These are phyloP conservation scores for Yamadazyma triangularis DNA, from an alignment of 1,139 yeast genomes.

Conservation along the genomic window DNA sequence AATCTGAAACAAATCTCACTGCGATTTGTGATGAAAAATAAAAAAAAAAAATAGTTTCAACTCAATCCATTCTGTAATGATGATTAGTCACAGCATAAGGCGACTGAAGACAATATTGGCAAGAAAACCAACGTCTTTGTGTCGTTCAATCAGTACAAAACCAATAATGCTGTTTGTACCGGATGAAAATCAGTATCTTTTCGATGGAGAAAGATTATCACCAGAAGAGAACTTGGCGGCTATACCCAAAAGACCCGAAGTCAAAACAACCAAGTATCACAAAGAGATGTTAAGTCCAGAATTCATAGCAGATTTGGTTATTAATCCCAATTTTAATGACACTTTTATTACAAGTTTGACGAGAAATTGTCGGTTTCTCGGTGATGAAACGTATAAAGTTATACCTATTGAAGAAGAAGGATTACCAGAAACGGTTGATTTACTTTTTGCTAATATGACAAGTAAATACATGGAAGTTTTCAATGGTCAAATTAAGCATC, in stretches of 20 bases:
- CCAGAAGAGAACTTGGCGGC: constrained; percentile 29
- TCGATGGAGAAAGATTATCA: constrained; percentile 30
- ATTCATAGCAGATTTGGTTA: constrained; percentile 29
- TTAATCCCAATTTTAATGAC: constrained; percentile 25
- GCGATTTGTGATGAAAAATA: too few relatives aligned
- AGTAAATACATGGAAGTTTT: constrained; percentile 28
- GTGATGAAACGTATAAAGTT: constrained; percentile 20
- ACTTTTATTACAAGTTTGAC: constrained; percentile 27
- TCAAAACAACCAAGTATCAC: constrained; percentile 17
- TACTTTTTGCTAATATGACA: constrained; percentile 27
- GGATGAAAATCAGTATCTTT: constrained; percentile 25
- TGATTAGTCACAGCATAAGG: too few relatives aligned
- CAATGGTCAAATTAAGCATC: constrained; percentile 16
- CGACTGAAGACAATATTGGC: too few relatives aligned
- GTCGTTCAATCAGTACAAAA: constrained; percentile 8
- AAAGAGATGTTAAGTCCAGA: constrained; percentile 34
- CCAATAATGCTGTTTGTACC: constrained; percentile 26
- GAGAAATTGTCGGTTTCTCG: constrained; percentile 24
- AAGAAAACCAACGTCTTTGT: too few relatives aligned
- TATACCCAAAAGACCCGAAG: constrained; percentile 27
- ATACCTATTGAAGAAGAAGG: constrained; percentile 15
- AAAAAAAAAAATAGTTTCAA: too few relatives aligned
- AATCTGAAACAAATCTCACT: too few relatives aligned
- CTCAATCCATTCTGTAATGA: too few relatives aligned
- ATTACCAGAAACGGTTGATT: constrained; percentile 13